Base-by-base conservation (phyloP, 2,329 filamentous ascomycete genomes). In the Beauveria caledonica region DNA sequence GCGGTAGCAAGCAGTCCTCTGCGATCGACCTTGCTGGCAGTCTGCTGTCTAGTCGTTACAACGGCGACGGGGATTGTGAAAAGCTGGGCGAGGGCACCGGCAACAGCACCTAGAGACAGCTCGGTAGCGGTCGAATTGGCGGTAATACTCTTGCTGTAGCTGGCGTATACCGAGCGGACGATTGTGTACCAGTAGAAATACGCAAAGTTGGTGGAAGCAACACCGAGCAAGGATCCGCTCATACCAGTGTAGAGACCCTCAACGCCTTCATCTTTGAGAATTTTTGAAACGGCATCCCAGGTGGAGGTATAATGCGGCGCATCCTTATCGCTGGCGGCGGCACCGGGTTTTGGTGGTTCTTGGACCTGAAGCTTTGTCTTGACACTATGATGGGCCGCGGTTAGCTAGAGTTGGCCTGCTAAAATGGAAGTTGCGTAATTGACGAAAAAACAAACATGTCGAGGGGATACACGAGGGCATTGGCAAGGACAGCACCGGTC, bases 111-210 rank as follows among this genome's bases (percentile, higher is more conserved):
- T 11, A 99, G 80, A 1, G 86, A 82, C 60, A 99, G 80, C 75
- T 99, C 94, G 49, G 88, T 80, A 5, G 88, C 83, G 0, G 92
- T 97, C 21, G 89, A 87, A 2, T 92, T 90, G 27, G 87, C 71
- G 3, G 69, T 70, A 3, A 72, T 66, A 17, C 71, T 71, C 66
- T 82, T 83, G 63, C 80, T 73, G 45, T 83, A 77, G 65, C 82
- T 83, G 66, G 90, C 75, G 73, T 97, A 97, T 21, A 96, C 74
- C 17, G 85, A 85, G 64, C 94, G 86, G 36, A 97, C 90, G 29
- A 94, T 77, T 5, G 91, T 93, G 73, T 97, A 97, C 92, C 93
- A 97, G 78, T 99, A 99, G 73, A 99, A 99, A 77, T 99, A 99
- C 68, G 94, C 94, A 72, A 99, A 99, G 75, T 99, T 99, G 57